Evolutionary conservation across 768 basidiomycete species (phyloP).

Genomic region (Butyriboletus loyo): DNA sequence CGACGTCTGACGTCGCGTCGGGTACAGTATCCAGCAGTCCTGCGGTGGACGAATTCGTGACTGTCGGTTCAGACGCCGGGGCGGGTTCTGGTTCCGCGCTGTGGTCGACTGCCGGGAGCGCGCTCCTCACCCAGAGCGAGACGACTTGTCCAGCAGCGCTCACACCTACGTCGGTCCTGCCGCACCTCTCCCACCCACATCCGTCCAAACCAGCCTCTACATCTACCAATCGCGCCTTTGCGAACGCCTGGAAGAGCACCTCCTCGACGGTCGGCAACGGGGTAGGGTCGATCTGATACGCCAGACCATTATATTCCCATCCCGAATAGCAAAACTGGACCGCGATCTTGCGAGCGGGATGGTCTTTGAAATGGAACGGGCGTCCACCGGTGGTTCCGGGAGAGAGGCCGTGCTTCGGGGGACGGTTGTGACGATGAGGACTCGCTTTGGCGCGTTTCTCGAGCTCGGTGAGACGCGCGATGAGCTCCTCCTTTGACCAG

Average conservation of each 20-base stretch:
- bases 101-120: slow-evolving; percentile 33
- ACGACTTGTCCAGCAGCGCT: slow-evolving; percentile 93
- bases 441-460: slow-evolving; percentile 34
- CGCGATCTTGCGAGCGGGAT: slow-evolving; percentile 87
- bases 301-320: slow-evolving; percentile 88
- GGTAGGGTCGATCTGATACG: slow-evolving; percentile 68
- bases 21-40: neutral
- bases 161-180: slow-evolving; percentile 92
- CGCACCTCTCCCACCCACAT: slow-evolving; percentile 88
- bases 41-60: neutral
- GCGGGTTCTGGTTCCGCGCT: neutral
- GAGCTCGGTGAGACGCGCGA: slow-evolving; percentile 58
- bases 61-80: neutral
- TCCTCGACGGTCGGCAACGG: slow-evolving; percentile 90
- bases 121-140: slow-evolving; percentile 86
- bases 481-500: slow-evolving; percentile 69
- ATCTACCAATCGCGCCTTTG: slow-evolving; percentile 75
- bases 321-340: slow-evolving; percentile 92
- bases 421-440: slow-evolving; percentile 9
- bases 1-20: slow-evolving; percentile 2
- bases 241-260: slow-evolving; percentile 77
- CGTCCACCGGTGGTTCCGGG: slow-evolving; percentile 26
- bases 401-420: slow-evolving; percentile 11
- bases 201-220: slow-evolving; percentile 71
- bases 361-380: slow-evolving; percentile 60